phyloP scores from a whole-genome alignment of 345 rosid species.

The Lepidium aucheri region DNA sequence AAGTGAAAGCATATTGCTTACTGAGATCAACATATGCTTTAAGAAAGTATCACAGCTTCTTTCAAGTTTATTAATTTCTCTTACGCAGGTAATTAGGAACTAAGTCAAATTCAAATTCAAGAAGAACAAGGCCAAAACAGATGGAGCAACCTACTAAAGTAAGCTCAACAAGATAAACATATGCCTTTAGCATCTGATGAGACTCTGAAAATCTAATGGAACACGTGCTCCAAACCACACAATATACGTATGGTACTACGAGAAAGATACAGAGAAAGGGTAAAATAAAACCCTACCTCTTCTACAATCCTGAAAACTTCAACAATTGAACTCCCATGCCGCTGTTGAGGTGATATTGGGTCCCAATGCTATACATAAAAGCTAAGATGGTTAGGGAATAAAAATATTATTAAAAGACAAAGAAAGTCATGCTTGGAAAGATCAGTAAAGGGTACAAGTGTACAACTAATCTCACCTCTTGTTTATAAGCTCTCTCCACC shows the following conservation, averaged over 20 bases:
- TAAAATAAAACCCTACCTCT: conserved; percentile 50
- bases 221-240: neutral
- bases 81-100: neutral
- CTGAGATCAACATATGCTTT: neutral
- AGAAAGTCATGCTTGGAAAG: neutral
- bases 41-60: neutral
- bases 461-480: conserved; percentile 65
- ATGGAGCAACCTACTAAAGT: neutral
- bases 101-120: neutral
- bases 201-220: neutral
- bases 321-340: conserved; percentile 90
- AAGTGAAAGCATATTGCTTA: neutral
- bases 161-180: neutral
- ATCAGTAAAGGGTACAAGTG: neutral
- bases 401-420: neutral
- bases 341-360: conserved; percentile 88
- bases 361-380: conserved; percentile 66
- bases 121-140: neutral
- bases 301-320: conserved; percentile 96
- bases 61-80: neutral
- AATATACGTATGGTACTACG: no score
- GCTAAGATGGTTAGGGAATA: neutral
- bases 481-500: conserved; percentile 93
- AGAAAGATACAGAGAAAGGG: neutral
- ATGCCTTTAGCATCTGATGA: neutral